Conservation (phyloP, 2,329 filamentous ascomycete species). For the Penicillium sp. region DNA sequence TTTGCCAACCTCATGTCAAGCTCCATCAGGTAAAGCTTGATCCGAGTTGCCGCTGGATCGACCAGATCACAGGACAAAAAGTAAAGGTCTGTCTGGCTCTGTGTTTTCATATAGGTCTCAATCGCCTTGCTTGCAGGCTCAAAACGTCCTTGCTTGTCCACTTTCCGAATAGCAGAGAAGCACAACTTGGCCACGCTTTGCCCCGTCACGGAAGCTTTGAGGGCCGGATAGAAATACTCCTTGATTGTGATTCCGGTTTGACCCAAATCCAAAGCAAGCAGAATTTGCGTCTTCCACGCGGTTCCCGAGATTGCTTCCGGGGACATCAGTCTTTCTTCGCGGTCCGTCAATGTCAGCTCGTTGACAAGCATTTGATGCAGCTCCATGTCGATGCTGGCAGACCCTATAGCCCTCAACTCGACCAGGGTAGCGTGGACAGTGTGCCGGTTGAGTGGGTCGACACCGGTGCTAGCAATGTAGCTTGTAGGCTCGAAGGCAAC, state of each 20-base stretch:
- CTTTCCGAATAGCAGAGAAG: conserved; percentile 3
- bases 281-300: conserved; percentile 11
- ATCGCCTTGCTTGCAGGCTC: neutral
- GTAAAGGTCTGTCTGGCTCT: neutral
- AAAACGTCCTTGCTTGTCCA: conserved; percentile 3
- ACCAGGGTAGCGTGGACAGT: neutral
- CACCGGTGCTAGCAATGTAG: neutral
- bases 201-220: conserved; percentile 10
- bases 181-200: neutral
- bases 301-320: neutral
- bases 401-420: neutral
- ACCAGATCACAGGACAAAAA: conserved; percentile 16
- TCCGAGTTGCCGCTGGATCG: conserved; percentile 8
- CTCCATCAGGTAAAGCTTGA: conserved; percentile 17
- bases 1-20: conserved; percentile 10
- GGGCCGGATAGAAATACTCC: conserved; percentile 14
- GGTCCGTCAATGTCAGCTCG: conserved; percentile 5
- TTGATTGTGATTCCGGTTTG: conserved; percentile 10
- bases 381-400: conserved; percentile 1
- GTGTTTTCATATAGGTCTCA: conserved; percentile 5
- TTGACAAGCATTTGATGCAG: conserved; percentile 8
- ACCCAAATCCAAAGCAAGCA: conserved; percentile 16
- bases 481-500: conserved; percentile 7
- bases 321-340: conserved; percentile 1
- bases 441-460: conserved; percentile 3